phyloP scores from a whole-genome alignment of 805 yeast species.

The Kazachstania africana region DNA sequence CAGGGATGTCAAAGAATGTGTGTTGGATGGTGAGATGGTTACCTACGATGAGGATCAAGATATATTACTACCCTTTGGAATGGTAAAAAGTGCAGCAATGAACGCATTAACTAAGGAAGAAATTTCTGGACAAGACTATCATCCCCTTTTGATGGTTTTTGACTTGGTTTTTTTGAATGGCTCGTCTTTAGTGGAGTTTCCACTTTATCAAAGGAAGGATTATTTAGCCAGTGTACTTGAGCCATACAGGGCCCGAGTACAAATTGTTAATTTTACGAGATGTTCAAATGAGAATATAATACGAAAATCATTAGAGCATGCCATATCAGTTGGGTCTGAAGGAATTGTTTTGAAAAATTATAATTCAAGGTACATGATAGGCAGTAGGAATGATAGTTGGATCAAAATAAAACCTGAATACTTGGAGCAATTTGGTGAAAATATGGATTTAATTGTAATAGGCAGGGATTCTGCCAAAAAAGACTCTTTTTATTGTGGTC shows the following conservation, averaged over 20 bases:
- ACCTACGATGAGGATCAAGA: conserved; percentile 58
- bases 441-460: conserved; percentile 65
- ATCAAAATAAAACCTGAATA: conserved; percentile 87
- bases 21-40: conserved; percentile 87
- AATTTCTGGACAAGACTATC: conserved; percentile 28
- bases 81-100: conserved; percentile 59
- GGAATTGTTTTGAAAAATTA: conserved; percentile 72
- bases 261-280: conserved; percentile 31
- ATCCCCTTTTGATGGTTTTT: conserved; percentile 54
- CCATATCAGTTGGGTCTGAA: conserved; percentile 57
- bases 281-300: conserved; percentile 43
- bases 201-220: conserved; percentile 45
- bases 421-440: conserved; percentile 74
- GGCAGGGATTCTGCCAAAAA: conserved; percentile 72
- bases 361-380: conserved; percentile 45
- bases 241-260: conserved; percentile 34
- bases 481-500: conserved; percentile 59
- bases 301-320: conserved; percentile 40
- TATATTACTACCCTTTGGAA: conserved; percentile 65
- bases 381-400: conserved; percentile 60
- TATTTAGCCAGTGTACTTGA: conserved; percentile 36
- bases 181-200: conserved; percentile 39
- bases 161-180: conserved; percentile 70
- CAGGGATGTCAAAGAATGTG: conserved; percentile 26
- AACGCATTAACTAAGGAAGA: conserved; percentile 36